A percentile compares a stretch with the other conserved stretches of the same genome.
Evolutionary conservation across 1,284 basidiomycete species (phyloP).

Genomic region (Lentinula novae-zelandiae): DNA sequence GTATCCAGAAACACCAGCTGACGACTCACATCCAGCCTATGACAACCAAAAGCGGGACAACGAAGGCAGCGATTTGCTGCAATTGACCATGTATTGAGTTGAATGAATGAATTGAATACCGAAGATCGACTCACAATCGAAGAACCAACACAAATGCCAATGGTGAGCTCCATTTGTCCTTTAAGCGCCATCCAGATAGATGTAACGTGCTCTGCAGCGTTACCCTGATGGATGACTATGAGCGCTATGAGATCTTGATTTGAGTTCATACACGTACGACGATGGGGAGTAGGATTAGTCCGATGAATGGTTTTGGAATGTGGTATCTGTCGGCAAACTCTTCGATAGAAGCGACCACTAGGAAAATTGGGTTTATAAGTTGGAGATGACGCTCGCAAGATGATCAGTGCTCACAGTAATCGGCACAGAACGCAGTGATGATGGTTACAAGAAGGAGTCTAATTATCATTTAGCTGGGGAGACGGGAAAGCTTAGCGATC

Average conservation of each 20-base stretch:
- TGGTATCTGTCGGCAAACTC: constrained; percentile 78
- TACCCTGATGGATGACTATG: constrained; percentile 40
- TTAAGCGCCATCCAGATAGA: constrained; percentile 92
- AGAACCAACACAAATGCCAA: constrained; percentile 87
- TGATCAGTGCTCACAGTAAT: constrained; percentile 51
- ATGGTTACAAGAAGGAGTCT: constrained; percentile 70
- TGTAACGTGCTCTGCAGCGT: constrained; percentile 80
- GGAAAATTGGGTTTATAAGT: not conserved
- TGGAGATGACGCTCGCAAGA: not conserved
- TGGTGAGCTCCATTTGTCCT: constrained; percentile 82
- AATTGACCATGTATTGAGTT: not conserved
- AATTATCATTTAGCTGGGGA: not conserved
- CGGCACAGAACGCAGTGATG: constrained; percentile 84
- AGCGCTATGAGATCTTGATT: not conserved
- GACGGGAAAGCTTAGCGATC: not conserved
- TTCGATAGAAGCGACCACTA: constrained; percentile 88
- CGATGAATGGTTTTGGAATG: constrained; percentile 83
- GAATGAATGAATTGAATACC: not conserved
- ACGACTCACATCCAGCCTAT: constrained; percentile 72
- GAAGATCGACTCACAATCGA: constrained; percentile 62
- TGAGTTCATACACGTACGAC: constrained; percentile 43
- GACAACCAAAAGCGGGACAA: constrained; percentile 81
- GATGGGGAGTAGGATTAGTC: constrained; percentile 69
- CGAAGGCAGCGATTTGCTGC: constrained; percentile 87
- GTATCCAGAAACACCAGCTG: not conserved